Evolutionary conservation across 2,329 filamentous ascomycete genomes (phyloP).

Genomic region (Eutypa lata): DNA sequence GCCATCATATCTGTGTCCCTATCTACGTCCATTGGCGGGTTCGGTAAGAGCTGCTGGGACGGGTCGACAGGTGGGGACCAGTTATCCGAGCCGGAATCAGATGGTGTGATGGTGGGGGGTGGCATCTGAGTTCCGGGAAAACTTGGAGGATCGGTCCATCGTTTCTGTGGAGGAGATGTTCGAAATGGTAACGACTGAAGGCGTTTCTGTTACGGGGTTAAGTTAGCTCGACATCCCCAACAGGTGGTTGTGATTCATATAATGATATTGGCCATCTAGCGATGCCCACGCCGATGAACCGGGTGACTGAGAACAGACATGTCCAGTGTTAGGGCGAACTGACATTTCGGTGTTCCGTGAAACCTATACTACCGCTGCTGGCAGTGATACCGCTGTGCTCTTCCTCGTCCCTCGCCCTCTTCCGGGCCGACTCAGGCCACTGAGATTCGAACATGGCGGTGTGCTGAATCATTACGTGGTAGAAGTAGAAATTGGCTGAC

Average conservation of each 20-base stretch:
- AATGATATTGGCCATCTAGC: neutral
- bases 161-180: conserved; percentile 39
- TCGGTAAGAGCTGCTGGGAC: conserved; percentile 19
- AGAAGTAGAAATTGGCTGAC: neutral
- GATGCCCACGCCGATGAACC: conserved; percentile 1
- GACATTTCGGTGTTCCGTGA: conserved; percentile 31
- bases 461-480: neutral
- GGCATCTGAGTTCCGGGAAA: conserved; percentile 26
- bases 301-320: neutral
- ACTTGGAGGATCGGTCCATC: conserved; percentile 27
- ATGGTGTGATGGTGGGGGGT: conserved; percentile 34
- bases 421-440: conserved; percentile 20
- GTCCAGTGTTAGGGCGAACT: conserved; percentile 11
- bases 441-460: conserved; percentile 16
- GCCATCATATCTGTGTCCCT: conserved; percentile 52
- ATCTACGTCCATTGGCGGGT: conserved; percentile 31
- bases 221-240: conserved; percentile 6
- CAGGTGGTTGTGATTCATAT: neutral
- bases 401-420: conserved; percentile 27
- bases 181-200: conserved; percentile 51
- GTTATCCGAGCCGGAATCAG: conserved; percentile 39
- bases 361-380: conserved; percentile 20
- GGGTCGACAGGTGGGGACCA: conserved; percentile 27
- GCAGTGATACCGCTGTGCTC: conserved; percentile 11
- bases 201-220: conserved; percentile 43